A percentile compares a stretch with the other conserved stretches of the same genome.
Conservation (phyloP, 305 asterid genomes). For the Fraxinus nigra region DNA sequence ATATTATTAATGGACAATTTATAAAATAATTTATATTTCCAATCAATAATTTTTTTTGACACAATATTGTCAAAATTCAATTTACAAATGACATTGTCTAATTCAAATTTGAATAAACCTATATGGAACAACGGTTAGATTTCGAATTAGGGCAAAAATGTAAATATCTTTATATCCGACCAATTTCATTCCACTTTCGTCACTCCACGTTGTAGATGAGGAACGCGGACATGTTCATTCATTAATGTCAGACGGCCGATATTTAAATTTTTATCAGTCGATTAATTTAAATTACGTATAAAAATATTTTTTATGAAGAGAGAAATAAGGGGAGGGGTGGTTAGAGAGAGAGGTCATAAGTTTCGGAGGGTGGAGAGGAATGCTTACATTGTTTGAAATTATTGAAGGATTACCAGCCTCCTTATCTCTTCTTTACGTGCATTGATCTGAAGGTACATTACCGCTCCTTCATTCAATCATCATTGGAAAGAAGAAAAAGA, state of each 20-base stretch:
- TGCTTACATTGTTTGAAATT: constrained; percentile 42
- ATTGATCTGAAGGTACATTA: constrained; percentile 66
- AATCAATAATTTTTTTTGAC: not conserved
- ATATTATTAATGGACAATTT: no score
- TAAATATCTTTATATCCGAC: not conserved
- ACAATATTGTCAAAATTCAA: no score
- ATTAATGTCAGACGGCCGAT: constrained; percentile 32
- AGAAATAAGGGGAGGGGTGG: constrained; percentile 37
- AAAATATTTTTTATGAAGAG: constrained; percentile 16
- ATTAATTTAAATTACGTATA: not conserved
- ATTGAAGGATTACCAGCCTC: constrained; percentile 59
- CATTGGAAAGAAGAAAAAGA: not conserved
- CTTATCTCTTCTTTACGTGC: constrained; percentile 48
- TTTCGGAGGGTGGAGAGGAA: constrained; percentile 7
- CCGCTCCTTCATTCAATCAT: not conserved
- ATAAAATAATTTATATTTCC: no score
- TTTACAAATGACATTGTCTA: not conserved
- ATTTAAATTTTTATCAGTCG: not conserved
- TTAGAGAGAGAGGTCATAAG: constrained; percentile 10
- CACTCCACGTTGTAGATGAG: constrained; percentile 12
- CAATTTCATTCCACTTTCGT: not conserved
- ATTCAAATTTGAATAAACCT: not conserved
- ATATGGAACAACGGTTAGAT: not conserved
- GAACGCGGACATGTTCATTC: constrained; percentile 31
- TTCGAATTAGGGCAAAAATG: not conserved